Evolutionary conservation across 495 filamentous ascomycete genomes (phyloP).

Genomic region (Lepidopterella palustris): DNA sequence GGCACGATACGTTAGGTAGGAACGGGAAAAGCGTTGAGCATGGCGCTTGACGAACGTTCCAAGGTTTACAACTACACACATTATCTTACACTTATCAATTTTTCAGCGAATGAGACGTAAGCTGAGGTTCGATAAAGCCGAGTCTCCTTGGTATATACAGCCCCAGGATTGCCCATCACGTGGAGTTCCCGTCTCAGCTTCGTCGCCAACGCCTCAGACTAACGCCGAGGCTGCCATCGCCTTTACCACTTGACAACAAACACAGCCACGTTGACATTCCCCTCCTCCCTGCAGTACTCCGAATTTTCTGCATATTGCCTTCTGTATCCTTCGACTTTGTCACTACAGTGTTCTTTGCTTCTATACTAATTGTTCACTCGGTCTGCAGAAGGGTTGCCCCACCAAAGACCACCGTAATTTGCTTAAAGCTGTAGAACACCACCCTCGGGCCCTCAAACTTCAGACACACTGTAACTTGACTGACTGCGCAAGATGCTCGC

Average conservation of each 20-base stretch:
- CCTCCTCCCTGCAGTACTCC: background rate
- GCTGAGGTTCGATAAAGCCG: too few relatives aligned
- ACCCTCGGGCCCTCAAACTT: too few relatives aligned
- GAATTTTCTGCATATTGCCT: background rate
- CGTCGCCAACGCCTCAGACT: background rate
- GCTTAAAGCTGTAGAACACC: background rate
- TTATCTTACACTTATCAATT: background rate
- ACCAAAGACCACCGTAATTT: background rate
- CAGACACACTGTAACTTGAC: background rate
- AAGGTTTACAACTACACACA: background rate
- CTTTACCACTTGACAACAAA: background rate
- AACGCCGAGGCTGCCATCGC: background rate
- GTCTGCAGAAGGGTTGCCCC: background rate
- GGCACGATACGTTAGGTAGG: background rate
- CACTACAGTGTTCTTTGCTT: background rate
- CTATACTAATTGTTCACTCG: background rate
- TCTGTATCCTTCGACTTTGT: background rate
- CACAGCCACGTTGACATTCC: background rate
- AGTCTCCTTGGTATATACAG: too few relatives aligned
- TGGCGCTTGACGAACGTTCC: background rate
- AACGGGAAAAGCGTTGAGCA: background rate
- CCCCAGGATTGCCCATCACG: background rate
- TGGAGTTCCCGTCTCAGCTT: background rate
- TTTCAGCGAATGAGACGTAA: background rate
- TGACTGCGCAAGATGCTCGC: conserved; percentile 23